Evolutionary conservation across 768 basidiomycete genomes (phyloP).

Genomic region (Kwoniella dendrophila): DNA sequence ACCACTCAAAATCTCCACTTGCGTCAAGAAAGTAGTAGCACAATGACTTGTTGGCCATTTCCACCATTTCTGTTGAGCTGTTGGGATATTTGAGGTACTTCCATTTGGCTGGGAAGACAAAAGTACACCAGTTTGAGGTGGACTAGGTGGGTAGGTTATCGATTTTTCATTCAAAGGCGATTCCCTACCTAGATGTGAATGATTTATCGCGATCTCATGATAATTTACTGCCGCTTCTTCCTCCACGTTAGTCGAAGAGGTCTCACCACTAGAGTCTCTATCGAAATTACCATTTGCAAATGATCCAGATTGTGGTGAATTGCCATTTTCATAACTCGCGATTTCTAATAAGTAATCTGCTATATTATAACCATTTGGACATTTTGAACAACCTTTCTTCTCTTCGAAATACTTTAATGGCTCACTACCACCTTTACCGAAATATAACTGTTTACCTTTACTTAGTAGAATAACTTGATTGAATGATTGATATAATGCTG

Average conservation of each 20-base stretch:
- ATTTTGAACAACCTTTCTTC: slow-evolving; percentile 60
- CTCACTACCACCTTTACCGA: slow-evolving; percentile 71
- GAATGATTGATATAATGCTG: slow-evolving; percentile 81
- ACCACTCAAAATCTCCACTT: slow-evolving; percentile 76
- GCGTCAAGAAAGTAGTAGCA: slow-evolving; percentile 82
- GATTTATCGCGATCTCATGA: no score
- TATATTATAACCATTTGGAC: slow-evolving; percentile 81
- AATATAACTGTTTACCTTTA: slow-evolving; percentile 72
- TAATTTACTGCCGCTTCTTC: background rate
- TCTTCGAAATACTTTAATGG: slow-evolving; percentile 74
- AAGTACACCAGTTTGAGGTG: slow-evolving; percentile 1
- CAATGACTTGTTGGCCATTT: slow-evolving; percentile 56
- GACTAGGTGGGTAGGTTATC: slow-evolving; percentile 13
- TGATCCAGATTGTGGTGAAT: background rate
- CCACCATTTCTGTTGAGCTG: slow-evolving; percentile 27
- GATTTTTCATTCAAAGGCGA: slow-evolving; percentile 25
- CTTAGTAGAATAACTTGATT: slow-evolving; percentile 76
- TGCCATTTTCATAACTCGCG: slow-evolving; percentile 61
- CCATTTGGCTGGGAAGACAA: slow-evolving; percentile 1
- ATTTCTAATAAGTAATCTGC: slow-evolving; percentile 91
- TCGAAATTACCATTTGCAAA: background rate
- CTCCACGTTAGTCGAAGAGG: slow-evolving; percentile 3
- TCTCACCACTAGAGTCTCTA: slow-evolving; percentile 13
- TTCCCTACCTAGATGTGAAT: slow-evolving; percentile 1
- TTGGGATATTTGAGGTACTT: no score